Percentiles rank a stretch among this genome's conserved stretches.
phyloP scores from a whole-genome alignment of 352 stramenopile species.

The Peronospora destructor region DNA sequence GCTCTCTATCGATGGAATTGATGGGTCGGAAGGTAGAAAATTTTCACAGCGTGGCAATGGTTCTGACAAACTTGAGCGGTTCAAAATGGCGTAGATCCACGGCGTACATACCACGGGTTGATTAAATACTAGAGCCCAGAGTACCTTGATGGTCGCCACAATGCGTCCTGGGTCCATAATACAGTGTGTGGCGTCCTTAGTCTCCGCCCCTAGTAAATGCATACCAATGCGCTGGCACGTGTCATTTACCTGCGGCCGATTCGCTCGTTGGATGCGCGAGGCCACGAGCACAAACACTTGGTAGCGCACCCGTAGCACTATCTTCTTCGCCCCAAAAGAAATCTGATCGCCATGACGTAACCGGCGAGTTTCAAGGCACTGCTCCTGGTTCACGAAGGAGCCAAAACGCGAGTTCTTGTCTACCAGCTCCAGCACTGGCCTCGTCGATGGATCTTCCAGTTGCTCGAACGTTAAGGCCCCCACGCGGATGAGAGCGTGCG shows the following conservation, averaged over 20 bases:
- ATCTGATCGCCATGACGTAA: slow-evolving; percentile 67
- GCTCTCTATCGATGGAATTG: slow-evolving; percentile 41
- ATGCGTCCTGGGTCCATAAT: slow-evolving; percentile 80
- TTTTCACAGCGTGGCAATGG: slow-evolving; percentile 69
- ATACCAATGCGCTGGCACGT: slow-evolving; percentile 77
- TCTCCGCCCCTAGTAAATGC: slow-evolving; percentile 56
- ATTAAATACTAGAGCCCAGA: slow-evolving; percentile 82
- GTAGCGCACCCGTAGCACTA: slow-evolving; percentile 73
- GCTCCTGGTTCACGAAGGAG: slow-evolving; percentile 80
- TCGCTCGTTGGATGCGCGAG: slow-evolving; percentile 59
- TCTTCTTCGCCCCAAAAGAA: slow-evolving; percentile 80
- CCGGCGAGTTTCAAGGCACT: slow-evolving; percentile 39
- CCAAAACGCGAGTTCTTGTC: slow-evolving; percentile 83
- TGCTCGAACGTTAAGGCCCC: slow-evolving; percentile 54
- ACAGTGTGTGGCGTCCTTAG: slow-evolving; percentile 70
- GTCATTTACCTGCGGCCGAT: slow-evolving; percentile 56
- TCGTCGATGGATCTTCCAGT: slow-evolving; percentile 44
- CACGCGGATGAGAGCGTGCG: slow-evolving; percentile 68
- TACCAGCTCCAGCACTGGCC: slow-evolving; percentile 61
- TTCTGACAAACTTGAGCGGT: slow-evolving; percentile 66
- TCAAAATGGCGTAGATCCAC: slow-evolving; percentile 75
- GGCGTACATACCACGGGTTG: slow-evolving; percentile 74
- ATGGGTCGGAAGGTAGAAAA: slow-evolving; percentile 57
- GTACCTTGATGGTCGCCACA: slow-evolving; percentile 78
- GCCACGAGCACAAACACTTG: slow-evolving; percentile 73